phyloP scores from a whole-genome alignment of 2,329 filamentous ascomycete genomes.

The Penicillium sp. region DNA sequence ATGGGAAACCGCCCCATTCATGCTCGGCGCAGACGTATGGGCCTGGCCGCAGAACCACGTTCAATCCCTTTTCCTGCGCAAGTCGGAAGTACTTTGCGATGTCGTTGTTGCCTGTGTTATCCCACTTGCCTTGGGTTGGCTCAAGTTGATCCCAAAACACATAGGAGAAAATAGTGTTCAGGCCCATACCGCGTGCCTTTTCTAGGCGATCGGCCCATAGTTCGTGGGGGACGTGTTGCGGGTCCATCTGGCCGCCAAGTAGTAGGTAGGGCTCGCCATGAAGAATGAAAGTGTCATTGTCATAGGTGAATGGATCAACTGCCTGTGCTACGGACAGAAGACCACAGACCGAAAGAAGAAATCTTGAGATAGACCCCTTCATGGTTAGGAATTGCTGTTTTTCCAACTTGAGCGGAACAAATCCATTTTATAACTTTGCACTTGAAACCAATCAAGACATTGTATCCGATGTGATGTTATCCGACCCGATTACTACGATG shows the following conservation, averaged over 20 bases:
- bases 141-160: constrained; percentile 53
- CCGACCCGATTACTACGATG: not conserved
- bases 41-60: constrained; percentile 48
- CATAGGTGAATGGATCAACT: not conserved
- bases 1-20: constrained; percentile 52
- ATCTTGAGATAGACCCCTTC: not conserved
- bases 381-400: not conserved
- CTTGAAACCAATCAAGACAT: too few relatives aligned
- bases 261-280: constrained; percentile 12
- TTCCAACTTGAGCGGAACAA: not conserved
- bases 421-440: not conserved
- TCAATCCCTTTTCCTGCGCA: constrained; percentile 32
- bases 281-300: not conserved
- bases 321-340: not conserved
- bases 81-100: constrained; percentile 48
- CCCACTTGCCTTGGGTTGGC: constrained; percentile 42
- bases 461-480: not conserved
- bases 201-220: constrained; percentile 50
- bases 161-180: constrained; percentile 54
- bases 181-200: constrained; percentile 48
- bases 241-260: constrained; percentile 18
- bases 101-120: constrained; percentile 44
- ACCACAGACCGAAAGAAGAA: not conserved
- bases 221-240: constrained; percentile 47
- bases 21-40: constrained; percentile 52